Evolutionary conservation across 352 stramenopile species (phyloP), one percentile per base, ranked within the genome.

Genomic region (Pythium aphanidermatum): DNA sequence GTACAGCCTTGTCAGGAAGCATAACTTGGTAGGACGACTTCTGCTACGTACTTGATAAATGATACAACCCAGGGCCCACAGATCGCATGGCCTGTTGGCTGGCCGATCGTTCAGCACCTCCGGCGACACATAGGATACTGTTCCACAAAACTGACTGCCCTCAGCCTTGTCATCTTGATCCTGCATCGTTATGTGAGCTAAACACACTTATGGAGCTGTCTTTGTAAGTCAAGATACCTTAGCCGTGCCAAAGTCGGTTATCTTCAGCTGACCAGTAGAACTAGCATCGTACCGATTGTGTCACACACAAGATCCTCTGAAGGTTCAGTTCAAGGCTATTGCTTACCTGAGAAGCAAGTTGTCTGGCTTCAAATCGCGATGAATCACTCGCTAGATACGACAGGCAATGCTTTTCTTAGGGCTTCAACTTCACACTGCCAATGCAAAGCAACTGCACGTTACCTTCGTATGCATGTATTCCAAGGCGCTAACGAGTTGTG

Each of bases 281-380:
- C 70, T 90, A 29, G n/a, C 13, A 40, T 24, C 2, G 21, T 24
- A 42, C 35, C 35, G 35, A 42, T 12, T 20, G 20, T 29, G n/a
- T 42, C 20, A 19, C 4, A 29, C 11, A 44, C 19, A 25, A n/a
- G n/a, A n/a, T n/a, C n/a, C n/a, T n/a, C n/a, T n/a, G n/a, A n/a
- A n/a, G n/a, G n/a, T n/a, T n/a, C n/a, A n/a, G n/a, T n/a, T n/a
- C n/a, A n/a, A n/a, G n/a, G n/a, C n/a, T n/a, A n/a, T n/a, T n/a
- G 33, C 40, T 19, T 59, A 86, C 70, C 66, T 88, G 8, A 96
- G 59, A 4, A 96, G 66, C 24, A 95, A 61, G 46, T 96, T 96
- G 46, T 96, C 86, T 10, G 86, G 86, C 51, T 96, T 96, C 46
- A 99, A 96, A 69, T 99, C 96, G 30, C 96, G 64, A 56, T 99